Evolutionary conservation across 106 monocot species (phyloP).

Genomic region (Dendrobium huoshanense): DNA sequence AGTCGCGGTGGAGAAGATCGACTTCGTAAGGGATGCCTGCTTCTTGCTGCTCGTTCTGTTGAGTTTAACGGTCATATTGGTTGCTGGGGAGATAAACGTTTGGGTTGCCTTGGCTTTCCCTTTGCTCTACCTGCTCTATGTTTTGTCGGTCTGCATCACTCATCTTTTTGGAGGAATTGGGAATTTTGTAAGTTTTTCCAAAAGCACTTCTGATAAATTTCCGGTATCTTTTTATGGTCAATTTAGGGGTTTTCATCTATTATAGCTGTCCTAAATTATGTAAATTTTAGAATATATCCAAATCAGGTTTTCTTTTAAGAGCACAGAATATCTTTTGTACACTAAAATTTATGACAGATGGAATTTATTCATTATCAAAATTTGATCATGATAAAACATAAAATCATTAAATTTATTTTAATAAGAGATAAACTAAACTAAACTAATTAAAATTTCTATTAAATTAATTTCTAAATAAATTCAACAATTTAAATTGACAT

Average conservation of each 20-base stretch:
- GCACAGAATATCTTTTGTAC: neutral
- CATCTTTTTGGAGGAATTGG: neutral
- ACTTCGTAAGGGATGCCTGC: conserved; percentile 33
- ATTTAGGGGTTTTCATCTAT: neutral
- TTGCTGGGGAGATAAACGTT: conserved; percentile 22
- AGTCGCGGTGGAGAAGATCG: conserved; percentile 23
- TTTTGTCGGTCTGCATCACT: conserved; percentile 24
- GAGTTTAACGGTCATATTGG: conserved; percentile 10
- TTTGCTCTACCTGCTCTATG: conserved; percentile 32
- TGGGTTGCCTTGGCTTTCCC: conserved; percentile 35
- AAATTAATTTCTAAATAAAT: too few relatives aligned
- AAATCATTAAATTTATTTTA: too few relatives aligned
- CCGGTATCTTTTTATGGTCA: neutral
- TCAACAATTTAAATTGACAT: too few relatives aligned
- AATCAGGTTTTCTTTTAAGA: too few relatives aligned
- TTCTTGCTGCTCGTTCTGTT: conserved; percentile 34
- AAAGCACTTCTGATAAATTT: too few relatives aligned
- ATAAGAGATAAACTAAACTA: too few relatives aligned
- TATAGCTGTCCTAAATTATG: neutral
- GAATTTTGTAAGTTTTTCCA: neutral
- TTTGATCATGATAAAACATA: too few relatives aligned
- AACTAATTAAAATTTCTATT: too few relatives aligned
- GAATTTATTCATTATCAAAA: too few relatives aligned
- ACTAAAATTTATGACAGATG: too few relatives aligned
- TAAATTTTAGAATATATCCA: neutral